Percentiles rank a stretch among this genome's conserved stretches.
phyloP scores from a whole-genome alignment of 805 yeast genomes.

The Ogataea sp. region DNA sequence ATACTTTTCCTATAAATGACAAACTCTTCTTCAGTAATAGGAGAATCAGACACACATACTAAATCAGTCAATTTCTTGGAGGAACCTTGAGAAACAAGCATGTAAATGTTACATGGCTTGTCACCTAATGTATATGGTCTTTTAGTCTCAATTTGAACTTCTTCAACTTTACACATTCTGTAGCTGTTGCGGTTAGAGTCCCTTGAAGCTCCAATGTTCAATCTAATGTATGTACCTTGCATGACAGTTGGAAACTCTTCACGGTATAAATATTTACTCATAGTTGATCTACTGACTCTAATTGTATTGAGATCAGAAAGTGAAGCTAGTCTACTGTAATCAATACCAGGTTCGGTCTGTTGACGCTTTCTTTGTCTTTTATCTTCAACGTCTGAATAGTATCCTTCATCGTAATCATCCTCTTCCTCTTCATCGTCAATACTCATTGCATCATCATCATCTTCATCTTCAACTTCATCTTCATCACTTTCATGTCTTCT shows the following conservation, averaged over 20 bases:
- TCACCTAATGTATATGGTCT: conserved; percentile 35
- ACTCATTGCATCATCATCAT: conserved; percentile 32
- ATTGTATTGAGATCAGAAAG: conserved; percentile 59
- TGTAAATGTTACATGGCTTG: conserved; percentile 39
- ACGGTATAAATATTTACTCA: conserved; percentile 70
- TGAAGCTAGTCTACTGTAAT: conserved; percentile 33
- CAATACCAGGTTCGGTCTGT: not conserved
- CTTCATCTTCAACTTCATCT: conserved; percentile 24
- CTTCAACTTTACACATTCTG: conserved; percentile 77
- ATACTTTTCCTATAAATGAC: conserved; percentile 58
- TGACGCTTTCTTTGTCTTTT: conserved; percentile 12
- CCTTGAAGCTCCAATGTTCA: conserved; percentile 69
- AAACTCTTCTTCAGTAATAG: conserved; percentile 64
- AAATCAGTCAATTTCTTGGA: conserved; percentile 70
- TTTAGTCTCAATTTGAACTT: conserved; percentile 34
- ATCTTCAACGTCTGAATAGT: conserved; percentile 16
- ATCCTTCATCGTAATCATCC: conserved; percentile 28
- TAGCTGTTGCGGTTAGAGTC: conserved; percentile 59
- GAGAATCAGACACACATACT: conserved; percentile 71
- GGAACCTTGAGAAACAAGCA: conserved; percentile 76
- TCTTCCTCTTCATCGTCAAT: conserved; percentile 37
- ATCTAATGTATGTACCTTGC: conserved; percentile 70
- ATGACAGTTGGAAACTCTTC: conserved; percentile 70
- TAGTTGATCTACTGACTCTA: conserved; percentile 68
- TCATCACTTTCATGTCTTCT: conserved; percentile 38